These are phyloP conservation scores for Ceratocystis destructans DNA, from an alignment of 2,329 filamentous ascomycete species.

Conservation along the genomic window DNA sequence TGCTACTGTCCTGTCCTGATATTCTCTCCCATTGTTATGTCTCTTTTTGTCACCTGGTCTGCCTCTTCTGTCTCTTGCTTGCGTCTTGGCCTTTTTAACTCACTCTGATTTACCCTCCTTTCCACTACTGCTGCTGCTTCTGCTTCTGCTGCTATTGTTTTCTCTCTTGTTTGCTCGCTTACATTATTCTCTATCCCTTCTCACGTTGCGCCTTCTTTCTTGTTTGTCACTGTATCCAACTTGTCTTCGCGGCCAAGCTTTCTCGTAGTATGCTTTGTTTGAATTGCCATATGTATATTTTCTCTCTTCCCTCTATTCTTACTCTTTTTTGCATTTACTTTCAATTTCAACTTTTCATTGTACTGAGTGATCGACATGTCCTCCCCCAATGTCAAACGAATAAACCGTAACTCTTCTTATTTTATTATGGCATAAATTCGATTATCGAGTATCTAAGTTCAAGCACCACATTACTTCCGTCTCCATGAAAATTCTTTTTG, in stretches of 20 bases:
- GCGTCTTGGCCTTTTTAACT: neutral
- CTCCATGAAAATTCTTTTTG: neutral
- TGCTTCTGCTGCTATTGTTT: neutral
- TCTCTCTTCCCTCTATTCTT: too few relatives aligned
- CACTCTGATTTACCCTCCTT: neutral
- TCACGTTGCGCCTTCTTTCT: too few relatives aligned
- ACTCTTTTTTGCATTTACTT: too few relatives aligned
- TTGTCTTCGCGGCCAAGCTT: too few relatives aligned
- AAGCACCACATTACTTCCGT: neutral
- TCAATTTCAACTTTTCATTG: too few relatives aligned
- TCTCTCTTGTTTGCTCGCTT: neutral
- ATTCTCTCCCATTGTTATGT: neutral
- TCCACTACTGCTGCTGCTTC: neutral
- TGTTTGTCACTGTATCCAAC: too few relatives aligned
- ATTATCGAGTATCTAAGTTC: neutral
- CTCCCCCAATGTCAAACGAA: too few relatives aligned
- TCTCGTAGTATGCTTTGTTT: too few relatives aligned
- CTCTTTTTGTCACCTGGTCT: slow-evolving; percentile 2
- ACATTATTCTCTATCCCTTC: too few relatives aligned
- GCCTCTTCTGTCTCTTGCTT: neutral
- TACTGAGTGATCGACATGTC: too few relatives aligned
- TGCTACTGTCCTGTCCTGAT: neutral
- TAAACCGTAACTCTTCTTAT: too few relatives aligned
- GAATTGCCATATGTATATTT: too few relatives aligned
- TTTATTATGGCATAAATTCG: neutral